Evolutionary conservation across 164 flowering plant species (phyloP), one percentile per base, ranked within the genome.

Genomic region (Berberis thunbergii): DNA sequence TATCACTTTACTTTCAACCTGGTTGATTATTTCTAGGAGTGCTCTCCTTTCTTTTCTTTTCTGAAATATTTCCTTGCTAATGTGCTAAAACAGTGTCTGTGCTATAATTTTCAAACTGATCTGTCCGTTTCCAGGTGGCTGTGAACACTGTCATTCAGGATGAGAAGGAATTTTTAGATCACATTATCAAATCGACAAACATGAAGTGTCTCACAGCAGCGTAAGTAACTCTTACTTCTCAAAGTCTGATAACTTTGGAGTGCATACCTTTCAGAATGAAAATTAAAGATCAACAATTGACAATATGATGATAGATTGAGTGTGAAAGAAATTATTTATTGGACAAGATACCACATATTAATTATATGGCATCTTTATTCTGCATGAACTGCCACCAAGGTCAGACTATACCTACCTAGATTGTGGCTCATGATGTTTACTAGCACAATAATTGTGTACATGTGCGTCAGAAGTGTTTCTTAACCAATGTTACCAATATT

Each of bases 141-240:
- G 93, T 94, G 1, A 94, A 94, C 72, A 94, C 99, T 9, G 77
- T 83, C 12, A 84, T 91, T 81, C 95, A 89, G 72, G 77, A 85
- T 38, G 99, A 94, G 76, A 94, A 85, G 74, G 99, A 89, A 40
- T 94, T 91, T 65, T 79, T 94, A 50, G 79, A 89, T 59, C 99
- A 94, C 74, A 83, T 94, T 55, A 80, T 91, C 70, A 94, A 84
- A 65, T 89, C 99, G 13, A 94, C 99, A 43, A 94, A 91, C 79
- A 91, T 94, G 99, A 91, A 86, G 75, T 94, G 99, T 75, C 86
- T 94, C 61, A 94, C 99, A 63, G 82, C 97, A 45, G 81, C 60
- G 99, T 94, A 85, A 86, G 95, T 76, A 60, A 41, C 56, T 40
- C 11, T 7, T n/a, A 39, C 7, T 12, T 13, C 2, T 62, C 4